Conservation (phyloP, 164 flowering plant genomes). For the Stephania cephalantha region DNA sequence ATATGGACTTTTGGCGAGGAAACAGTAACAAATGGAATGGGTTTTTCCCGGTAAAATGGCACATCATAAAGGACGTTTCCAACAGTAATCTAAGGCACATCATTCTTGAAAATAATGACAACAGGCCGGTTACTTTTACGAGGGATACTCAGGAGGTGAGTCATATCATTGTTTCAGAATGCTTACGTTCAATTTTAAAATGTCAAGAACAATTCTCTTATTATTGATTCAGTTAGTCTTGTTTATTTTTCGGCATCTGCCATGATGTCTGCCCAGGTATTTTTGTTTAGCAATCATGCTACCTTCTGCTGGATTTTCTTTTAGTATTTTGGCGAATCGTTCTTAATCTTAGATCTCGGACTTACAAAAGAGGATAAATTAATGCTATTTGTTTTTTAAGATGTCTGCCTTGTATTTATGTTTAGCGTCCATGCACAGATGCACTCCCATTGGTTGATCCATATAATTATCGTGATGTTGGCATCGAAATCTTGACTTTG, state of each 20-base stretch:
- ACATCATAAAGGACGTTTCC: conserved; percentile 67
- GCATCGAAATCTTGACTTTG: not conserved
- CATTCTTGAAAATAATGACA: conserved; percentile 65
- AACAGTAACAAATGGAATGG: conserved; percentile 83
- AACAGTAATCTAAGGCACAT: conserved; percentile 52
- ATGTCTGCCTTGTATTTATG: not conserved
- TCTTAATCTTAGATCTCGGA: too few species aligned
- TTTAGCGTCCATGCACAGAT: not conserved
- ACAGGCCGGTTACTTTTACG: conserved; percentile 53
- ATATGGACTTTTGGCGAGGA: conserved; percentile 75
- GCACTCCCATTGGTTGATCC: not conserved
- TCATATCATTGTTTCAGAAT: not conserved
- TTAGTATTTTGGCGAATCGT: too few species aligned
- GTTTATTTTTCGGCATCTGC: not conserved
- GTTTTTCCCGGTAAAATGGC: conserved; percentile 78
- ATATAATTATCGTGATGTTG: not conserved
- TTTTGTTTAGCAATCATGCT: too few species aligned
- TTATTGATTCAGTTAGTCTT: not conserved
- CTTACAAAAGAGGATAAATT: not conserved
- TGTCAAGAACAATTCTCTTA: not conserved
- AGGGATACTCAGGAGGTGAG: conserved; percentile 86
- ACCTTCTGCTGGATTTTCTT: too few species aligned
- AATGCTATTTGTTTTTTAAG: not conserved
- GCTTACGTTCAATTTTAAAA: not conserved
- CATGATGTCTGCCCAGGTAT: not conserved